Base-by-base conservation (phyloP, 768 basidiomycete species). In the Naematelia aurantialba region DNA sequence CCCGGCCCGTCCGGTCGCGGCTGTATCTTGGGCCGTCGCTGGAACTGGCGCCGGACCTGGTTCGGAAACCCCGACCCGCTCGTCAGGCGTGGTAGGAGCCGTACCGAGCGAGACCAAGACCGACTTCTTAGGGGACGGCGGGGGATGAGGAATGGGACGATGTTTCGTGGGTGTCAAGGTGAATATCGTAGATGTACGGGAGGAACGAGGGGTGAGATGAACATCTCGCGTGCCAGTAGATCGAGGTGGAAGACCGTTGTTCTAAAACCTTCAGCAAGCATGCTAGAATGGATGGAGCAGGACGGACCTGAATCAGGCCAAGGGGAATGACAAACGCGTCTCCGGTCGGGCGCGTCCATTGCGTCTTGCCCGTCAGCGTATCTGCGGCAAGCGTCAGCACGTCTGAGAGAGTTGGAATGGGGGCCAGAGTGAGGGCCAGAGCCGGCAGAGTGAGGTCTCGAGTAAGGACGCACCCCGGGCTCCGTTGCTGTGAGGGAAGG, bases 271-370 rank as follows among this genome's bases (percentile, higher is more conserved):
- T 59, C 47, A 58, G 42, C 27, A 57, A 58, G 21, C 34, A 22
- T 42, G 56, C 21, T 34, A 21, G 44, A 22, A 14, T 54, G 45
- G 45, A 29, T 27, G 12, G 25, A 49, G 34, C 31, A 52, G n/a
- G 24, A 30, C 5, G 48, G 24, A 71, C 89, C 82, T 94, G 91
- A 17, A 94, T 85, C 65, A 91, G 84, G 12, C 87, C 87, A 52
- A 97, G 80, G 31, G 92, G 92, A 61, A 97, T 94, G 27, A 97
- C 87, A 74, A 96, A 92, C 30, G 86, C 88, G 22, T 81, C 78
- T 13, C 66, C 69, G 0, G 56, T 58, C 11, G 92, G 92, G n/a
- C 87, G 83, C 59, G 89, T 89, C 92, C 92, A 97, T 31, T 89
- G 87, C 1, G 92, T 94, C 68, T 89, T 87, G 1, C 87, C 87